These are phyloP conservation scores for Cyberlindnera subsufficiens DNA, from an alignment of 805 yeast species.

Conservation along the genomic window DNA sequence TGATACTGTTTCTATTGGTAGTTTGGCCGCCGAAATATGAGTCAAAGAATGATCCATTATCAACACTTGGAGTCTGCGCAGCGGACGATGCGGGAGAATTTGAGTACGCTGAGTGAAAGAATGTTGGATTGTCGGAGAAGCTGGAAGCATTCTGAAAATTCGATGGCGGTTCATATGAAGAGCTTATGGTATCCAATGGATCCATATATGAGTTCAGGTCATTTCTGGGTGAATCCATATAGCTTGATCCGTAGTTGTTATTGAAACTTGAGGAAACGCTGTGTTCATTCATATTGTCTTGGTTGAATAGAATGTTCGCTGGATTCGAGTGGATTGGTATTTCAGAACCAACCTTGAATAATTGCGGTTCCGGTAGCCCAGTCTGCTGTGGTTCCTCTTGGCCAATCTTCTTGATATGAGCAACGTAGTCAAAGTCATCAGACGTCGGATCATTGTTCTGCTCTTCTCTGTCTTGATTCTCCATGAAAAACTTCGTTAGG, in stretches of 20 bases:
- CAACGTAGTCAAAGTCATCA: conserved; percentile 58
- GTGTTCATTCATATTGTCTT: conserved; percentile 4
- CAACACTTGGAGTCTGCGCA: conserved; percentile 20
- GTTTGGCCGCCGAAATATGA: conserved; percentile 13
- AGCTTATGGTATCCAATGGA: conserved; percentile 20
- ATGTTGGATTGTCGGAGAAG: conserved; percentile 13
- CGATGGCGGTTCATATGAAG: conserved; percentile 24
- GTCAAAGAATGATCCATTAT: conserved; percentile 22
- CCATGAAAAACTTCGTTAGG: conserved; percentile 20
- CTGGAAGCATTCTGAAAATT: conserved; percentile 15
- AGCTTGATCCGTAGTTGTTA: conserved; percentile 12
- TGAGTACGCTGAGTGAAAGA: conserved; percentile 14
- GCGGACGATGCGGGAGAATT: conserved; percentile 21
- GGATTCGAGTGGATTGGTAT: conserved; percentile 11
- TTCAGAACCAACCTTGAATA: conserved; percentile 7
- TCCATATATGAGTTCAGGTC: conserved; percentile 22
- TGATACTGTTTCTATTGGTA: conserved; percentile 7
- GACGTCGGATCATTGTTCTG: conserved; percentile 36
- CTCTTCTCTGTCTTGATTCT: conserved; percentile 4
- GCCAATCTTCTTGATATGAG: conserved; percentile 55
- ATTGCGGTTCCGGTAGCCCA: conserved; percentile 1
- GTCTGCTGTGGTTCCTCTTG: conserved; percentile 26
- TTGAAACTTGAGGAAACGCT: conserved; percentile 7
- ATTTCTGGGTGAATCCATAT: conserved; percentile 21
- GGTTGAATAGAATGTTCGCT: conserved; percentile 2